Evolutionary conservation across 805 yeast genomes (phyloP), one percentile per base, ranked within the genome.

Genomic region (Jamesozyma hellenica): DNA sequence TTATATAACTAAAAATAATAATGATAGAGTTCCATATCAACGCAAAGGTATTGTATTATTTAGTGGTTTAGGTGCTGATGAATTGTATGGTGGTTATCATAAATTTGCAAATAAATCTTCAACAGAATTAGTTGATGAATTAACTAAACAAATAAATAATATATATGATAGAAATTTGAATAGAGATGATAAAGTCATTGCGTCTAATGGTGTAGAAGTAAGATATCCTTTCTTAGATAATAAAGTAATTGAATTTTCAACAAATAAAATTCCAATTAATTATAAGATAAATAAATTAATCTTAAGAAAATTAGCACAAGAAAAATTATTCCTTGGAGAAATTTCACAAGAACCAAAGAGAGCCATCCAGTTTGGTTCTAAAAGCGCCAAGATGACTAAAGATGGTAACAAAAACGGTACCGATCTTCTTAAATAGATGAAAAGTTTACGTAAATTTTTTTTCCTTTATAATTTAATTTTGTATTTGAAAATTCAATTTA

Each of bases 21-120:
- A 37, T 18, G 16, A 21, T 4, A 21, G 32, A n/a, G 3, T 21
- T 9, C 39, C 49, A 14, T 81, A 78, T 49, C 46, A 53, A 2
- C 72, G 87, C 15, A 56, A 61, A 8, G 72, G 86, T 8, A 73
- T 76, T 47, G 95, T 92, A 0, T 58, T 92, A 8, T 65, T 92
- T 28, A 84, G 95, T 39, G 99, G 99, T 0, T 67, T 92, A 11
- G 99, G 99, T 1, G 98, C 98, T 0, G 99, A 92, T 63, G 99
- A 92, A 60, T 63, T 92, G 15, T 88, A 83, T 66, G 99, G 95
- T 0, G 99, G 99, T 0, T 92, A 92, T 57, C 83, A 94, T 17
- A 70, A 96, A 34, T 94, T 92, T 50, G 79, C 60, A 13, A 63
- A 64, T 27, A 60, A 61, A 30, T 63, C 67, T 1, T 66, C 68